Evolutionary conservation across 495 filamentous ascomycete genomes (phyloP).

Genomic region (Filosporella fistucella): DNA sequence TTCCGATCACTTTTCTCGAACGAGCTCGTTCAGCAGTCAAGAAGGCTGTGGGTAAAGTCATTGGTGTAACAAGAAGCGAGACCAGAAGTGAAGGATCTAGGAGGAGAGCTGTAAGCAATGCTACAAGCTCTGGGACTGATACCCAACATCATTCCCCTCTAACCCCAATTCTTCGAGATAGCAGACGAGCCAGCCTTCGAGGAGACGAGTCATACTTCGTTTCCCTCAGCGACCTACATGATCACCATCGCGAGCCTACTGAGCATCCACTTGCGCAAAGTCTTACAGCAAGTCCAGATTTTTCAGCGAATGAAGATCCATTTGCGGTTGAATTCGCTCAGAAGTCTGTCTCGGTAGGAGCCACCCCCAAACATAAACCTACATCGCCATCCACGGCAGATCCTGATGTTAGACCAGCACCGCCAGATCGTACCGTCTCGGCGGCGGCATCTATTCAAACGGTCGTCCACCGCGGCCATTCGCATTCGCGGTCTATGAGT

Average conservation of each 20-base stretch:
- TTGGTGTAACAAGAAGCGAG: slow-evolving; percentile 50
- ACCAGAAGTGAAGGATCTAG: slow-evolving; percentile 46
- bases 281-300: slow-evolving; percentile 67
- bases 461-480: slow-evolving; percentile 23
- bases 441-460: slow-evolving; percentile 28
- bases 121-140: slow-evolving; percentile 45
- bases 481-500: slow-evolving; percentile 22
- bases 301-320: slow-evolving; percentile 32
- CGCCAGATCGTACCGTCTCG: slow-evolving; percentile 29
- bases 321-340: slow-evolving; percentile 33
- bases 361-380: slow-evolving; percentile 33
- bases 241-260: slow-evolving; percentile 17
- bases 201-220: slow-evolving; percentile 65
- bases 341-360: slow-evolving; percentile 28
- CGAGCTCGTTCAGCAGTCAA: slow-evolving; percentile 65
- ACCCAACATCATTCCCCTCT: slow-evolving; percentile 19
- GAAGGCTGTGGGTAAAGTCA: slow-evolving; percentile 58
- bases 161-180: slow-evolving; percentile 37
- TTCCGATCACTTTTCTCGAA: slow-evolving; percentile 81
- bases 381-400: slow-evolving; percentile 44
- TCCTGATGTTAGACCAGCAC: slow-evolving; percentile 57
- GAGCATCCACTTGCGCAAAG: slow-evolving; percentile 79
- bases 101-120: slow-evolving; percentile 52
- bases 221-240: slow-evolving; percentile 37
- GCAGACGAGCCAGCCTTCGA: slow-evolving; percentile 63